These are phyloP conservation scores for Phytopythium chamaehyphon DNA, from an alignment of 352 stramenopile species.

Conservation along the genomic window DNA sequence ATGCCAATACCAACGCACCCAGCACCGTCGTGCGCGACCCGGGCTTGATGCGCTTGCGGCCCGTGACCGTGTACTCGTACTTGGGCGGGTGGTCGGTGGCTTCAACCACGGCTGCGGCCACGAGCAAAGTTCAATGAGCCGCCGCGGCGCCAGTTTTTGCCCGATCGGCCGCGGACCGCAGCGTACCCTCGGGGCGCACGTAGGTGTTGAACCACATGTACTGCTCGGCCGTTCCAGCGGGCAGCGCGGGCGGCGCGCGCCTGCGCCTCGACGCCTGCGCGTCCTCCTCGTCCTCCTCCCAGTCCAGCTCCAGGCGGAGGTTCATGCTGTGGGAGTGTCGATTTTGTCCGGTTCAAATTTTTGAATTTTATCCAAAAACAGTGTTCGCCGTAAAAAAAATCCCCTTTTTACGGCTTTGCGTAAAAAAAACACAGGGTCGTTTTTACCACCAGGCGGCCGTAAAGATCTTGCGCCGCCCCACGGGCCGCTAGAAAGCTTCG, in stretches of 20 bases:
- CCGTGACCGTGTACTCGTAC: constrained; percentile 76
- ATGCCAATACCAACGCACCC: constrained; percentile 25
- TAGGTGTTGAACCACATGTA: constrained; percentile 71
- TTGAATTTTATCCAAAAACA: not conserved
- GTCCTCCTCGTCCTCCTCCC: constrained; percentile 31
- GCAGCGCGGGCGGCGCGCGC: constrained; percentile 7
- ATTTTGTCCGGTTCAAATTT: constrained; percentile 4
- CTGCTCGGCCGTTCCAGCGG: constrained; percentile 13
- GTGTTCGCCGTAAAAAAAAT: not conserved
- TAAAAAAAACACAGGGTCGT: too few relatives aligned
- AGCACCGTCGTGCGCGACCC: constrained; percentile 50
- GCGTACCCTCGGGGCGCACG: constrained; percentile 50
- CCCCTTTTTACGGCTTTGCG: not conserved
- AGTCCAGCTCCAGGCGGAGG: constrained; percentile 24
- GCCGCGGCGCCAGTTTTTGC: not conserved
- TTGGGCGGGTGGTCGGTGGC: constrained; percentile 59
- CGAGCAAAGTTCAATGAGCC: constrained; percentile 3
- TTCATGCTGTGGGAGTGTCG: constrained; percentile 18
- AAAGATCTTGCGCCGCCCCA: too few relatives aligned
- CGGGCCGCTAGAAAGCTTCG: not conserved
- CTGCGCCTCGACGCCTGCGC: constrained; percentile 3
- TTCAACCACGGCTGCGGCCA: constrained; percentile 63
- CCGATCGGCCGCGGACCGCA: not conserved
- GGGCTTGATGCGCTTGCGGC: constrained; percentile 66
- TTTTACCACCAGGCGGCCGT: too few relatives aligned